Conservation (phyloP, 495 filamentous ascomycete genomes). For the Trichoderma orchidacearum region DNA sequence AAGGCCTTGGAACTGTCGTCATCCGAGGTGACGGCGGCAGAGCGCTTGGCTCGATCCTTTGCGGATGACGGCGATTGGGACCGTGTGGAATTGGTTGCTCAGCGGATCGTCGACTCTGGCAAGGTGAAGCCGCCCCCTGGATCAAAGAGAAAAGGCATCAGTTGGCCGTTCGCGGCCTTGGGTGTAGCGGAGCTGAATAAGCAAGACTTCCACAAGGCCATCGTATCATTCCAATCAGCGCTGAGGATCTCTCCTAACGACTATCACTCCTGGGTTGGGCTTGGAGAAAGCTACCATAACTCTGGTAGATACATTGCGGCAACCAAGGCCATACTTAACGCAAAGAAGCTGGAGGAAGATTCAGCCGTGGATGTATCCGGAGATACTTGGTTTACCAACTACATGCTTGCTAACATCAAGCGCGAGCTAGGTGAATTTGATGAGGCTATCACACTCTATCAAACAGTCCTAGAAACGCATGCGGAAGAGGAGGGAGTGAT, state of each 20-base stretch:
- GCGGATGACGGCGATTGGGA: constrained; percentile 92
- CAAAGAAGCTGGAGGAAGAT: constrained; percentile 52
- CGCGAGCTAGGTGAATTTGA: constrained; percentile 83
- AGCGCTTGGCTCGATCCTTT: constrained; percentile 72
- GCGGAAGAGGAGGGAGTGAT: constrained; percentile 72
- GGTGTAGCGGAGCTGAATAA: constrained; percentile 95
- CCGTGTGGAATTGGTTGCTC: constrained; percentile 80
- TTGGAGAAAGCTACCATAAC: constrained; percentile 92
- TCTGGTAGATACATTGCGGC: constrained; percentile 86
- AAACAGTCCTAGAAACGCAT: constrained; percentile 48
- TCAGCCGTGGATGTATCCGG: constrained; percentile 23
- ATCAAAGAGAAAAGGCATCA: constrained; percentile 77
- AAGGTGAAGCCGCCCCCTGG: constrained; percentile 79
- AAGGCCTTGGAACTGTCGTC: constrained; percentile 92
- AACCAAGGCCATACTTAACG: constrained; percentile 78
- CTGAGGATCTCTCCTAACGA: constrained; percentile 68
- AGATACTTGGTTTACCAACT: constrained; percentile 84
- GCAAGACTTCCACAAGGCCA: constrained; percentile 75
- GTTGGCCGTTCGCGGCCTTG: constrained; percentile 93
- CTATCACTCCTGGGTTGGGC: constrained; percentile 90
- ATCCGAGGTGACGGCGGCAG: constrained; percentile 74
- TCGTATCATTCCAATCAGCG: constrained; percentile 85
- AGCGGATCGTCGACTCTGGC: constrained; percentile 85
- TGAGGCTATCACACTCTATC: constrained; percentile 63
- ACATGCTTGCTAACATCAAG: constrained; percentile 93